A percentile compares a stretch with the other conserved stretches of the same genome.
Evolutionary conservation across 2,329 filamentous ascomycete species (phyloP).

Genomic region (Aspergillus sclerotialis): DNA sequence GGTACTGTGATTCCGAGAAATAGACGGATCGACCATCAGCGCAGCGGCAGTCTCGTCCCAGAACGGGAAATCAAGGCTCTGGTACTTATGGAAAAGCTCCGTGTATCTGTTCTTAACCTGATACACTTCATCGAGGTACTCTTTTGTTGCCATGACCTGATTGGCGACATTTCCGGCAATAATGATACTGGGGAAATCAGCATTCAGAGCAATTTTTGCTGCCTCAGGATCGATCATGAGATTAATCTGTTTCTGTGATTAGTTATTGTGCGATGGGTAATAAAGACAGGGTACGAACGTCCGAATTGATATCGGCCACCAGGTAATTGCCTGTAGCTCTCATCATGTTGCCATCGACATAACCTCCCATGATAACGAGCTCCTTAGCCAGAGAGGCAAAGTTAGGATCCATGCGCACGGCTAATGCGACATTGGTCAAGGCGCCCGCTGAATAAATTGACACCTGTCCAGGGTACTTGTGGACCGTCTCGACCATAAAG

Average conservation of each 20-base stretch:
- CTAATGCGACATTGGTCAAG: slow-evolving; percentile 45
- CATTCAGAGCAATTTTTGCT: slow-evolving; percentile 43
- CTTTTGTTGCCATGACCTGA: slow-evolving; percentile 36
- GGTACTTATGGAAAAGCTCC: slow-evolving; percentile 31
- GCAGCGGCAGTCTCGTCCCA: slow-evolving; percentile 44
- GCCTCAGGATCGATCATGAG: slow-evolving; percentile 47
- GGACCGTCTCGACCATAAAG: slow-evolving; percentile 44
- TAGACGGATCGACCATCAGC: slow-evolving; percentile 27
- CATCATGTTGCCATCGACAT: slow-evolving; percentile 38
- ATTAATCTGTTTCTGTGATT: slow-evolving; percentile 36
- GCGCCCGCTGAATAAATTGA: slow-evolving; percentile 42
- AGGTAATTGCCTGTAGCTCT: slow-evolving; percentile 19
- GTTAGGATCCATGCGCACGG: slow-evolving; percentile 38
- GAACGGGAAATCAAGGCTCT: slow-evolving; percentile 35
- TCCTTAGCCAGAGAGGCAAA: slow-evolving; percentile 43
- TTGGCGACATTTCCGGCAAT: slow-evolving; percentile 44
- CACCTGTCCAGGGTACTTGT: slow-evolving; percentile 45
- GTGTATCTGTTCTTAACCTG: slow-evolving; percentile 33
- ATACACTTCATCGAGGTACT: slow-evolving; percentile 33
- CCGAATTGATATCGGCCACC: slow-evolving; percentile 21
- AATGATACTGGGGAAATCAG: slow-evolving; percentile 41
- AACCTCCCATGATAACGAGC: slow-evolving; percentile 46
- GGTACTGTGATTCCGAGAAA: slow-evolving; percentile 32
- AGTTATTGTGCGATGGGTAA: slow-evolving; percentile 9
- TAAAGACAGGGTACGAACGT: slow-evolving; percentile 12